Evolutionary conservation across 805 yeast genomes (phyloP), one percentile per base, ranked within the genome.

Genomic region (Lachancea quebecensis): DNA sequence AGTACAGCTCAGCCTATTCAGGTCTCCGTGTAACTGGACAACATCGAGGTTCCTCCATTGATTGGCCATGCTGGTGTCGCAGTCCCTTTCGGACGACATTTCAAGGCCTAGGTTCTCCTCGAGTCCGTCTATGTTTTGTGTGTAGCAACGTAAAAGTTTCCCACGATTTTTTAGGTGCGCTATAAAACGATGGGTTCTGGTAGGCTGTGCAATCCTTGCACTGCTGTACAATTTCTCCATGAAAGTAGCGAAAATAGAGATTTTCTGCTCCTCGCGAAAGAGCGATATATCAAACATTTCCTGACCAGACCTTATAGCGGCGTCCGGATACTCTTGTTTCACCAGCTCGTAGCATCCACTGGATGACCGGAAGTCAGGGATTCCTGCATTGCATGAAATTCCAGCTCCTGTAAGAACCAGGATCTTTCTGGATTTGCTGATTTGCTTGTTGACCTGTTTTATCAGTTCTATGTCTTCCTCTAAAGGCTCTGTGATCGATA

Each of bases 351-450:
- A 90, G 9, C 90, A 72, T 2, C 98, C 98, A 53, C 83, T 78
- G 9, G 81, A 70, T 3, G 95, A 85, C 45, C 98, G 73, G 62
- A 90, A 90, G 61, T 91, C 98, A 32, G 99, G 99, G 39, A 91
- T 93, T 0, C 99, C 98, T 1, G 98, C 97, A 60, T 85, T 87
- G 61, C 96, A 88, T 12, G 96, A 87, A 47, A 91, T 88, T 0
- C 99, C 99, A 2, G 99, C 99, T 7, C 99, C 98, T 0, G 96
- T 89, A 44, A 90, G 69, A 3, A 85, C 73, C 16, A 84, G 72
- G n/a, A 81, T 68, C 55, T 74, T 79, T 44, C 74, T 58, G 4
- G 70, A 58, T 38, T 59, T 53, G 30, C 50, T 52, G 17, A 66
- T 44, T 17, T 52, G 35, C 37, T 53, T 61, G 42, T 55, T 57